phyloP scores from a whole-genome alignment of 257 asterid genomes.

The Scutellaria baicalensis region DNA sequence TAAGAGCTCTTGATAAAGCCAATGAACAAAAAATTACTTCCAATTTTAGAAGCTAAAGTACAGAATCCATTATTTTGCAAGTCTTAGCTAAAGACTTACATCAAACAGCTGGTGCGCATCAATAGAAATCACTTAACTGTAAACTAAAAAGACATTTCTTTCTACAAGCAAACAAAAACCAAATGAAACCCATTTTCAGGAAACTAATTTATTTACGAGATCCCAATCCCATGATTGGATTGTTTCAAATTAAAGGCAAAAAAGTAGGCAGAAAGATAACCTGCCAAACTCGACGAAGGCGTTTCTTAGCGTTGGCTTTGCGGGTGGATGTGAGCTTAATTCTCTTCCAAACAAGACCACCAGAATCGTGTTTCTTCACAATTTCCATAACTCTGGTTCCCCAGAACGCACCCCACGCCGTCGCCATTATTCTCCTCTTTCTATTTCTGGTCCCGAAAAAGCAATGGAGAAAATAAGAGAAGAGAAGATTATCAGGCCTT shows the following conservation, averaged over 20 bases:
- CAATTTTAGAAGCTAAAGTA: neutral
- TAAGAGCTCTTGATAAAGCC: neutral
- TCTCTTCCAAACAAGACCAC: slow-evolving; percentile 88
- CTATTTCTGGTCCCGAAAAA: neutral
- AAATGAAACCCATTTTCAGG: neutral
- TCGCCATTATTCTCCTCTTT: slow-evolving; percentile 21
- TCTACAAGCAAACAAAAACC: neutral
- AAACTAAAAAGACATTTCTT: neutral
- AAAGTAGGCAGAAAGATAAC: slow-evolving; percentile 11
- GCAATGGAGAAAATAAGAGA: no score
- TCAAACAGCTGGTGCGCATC: slow-evolving; percentile 21
- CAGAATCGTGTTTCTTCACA: slow-evolving; percentile 81
- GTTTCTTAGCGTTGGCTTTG: slow-evolving; percentile 96
- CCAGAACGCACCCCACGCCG: slow-evolving; percentile 73
- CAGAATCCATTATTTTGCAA: neutral
- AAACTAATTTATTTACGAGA: neutral
- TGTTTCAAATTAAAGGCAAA: neutral
- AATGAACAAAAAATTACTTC: neutral
- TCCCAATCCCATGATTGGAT: neutral
- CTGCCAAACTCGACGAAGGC: slow-evolving; percentile 99
- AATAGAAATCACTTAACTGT: neutral
- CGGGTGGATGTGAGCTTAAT: slow-evolving; percentile 90
- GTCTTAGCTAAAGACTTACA: neutral
- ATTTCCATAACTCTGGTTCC: slow-evolving; percentile 73
- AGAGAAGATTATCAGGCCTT: no score